Evolutionary conservation across 1,284 basidiomycete species (phyloP).

Genomic region (Ceratobasidium sp.): DNA sequence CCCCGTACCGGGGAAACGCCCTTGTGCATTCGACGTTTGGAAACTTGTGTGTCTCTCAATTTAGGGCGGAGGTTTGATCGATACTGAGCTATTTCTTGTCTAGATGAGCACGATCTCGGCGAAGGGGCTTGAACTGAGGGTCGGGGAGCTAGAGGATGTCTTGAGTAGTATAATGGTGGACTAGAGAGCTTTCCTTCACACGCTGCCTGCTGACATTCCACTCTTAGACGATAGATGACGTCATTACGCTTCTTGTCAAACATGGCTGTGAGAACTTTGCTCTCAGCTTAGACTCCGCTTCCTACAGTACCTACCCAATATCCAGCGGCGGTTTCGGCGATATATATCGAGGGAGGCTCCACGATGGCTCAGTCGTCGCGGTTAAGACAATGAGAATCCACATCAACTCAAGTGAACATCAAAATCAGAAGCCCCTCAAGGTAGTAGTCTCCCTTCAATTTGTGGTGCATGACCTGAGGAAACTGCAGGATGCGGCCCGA

Average conservation of each 20-base stretch:
- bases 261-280: neutral
- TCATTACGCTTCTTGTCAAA: conserved; percentile 4
- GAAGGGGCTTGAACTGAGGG: too few relatives aligned
- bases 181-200: too few relatives aligned
- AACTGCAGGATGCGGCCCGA: conserved; percentile 6
- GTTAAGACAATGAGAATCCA: conserved; percentile 1
- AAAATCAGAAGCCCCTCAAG: too few relatives aligned
- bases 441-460: too few relatives aligned
- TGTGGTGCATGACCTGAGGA: neutral
- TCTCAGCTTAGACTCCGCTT: neutral
- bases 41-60: too few relatives aligned
- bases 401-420: neutral
- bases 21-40: too few relatives aligned
- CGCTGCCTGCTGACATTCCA: neutral
- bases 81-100: too few relatives aligned
- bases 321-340: conserved; percentile 3
- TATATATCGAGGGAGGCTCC: neutral
- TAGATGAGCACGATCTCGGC: too few relatives aligned
- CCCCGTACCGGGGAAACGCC: too few relatives aligned
- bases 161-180: conserved; percentile 5
- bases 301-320: neutral
- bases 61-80: too few relatives aligned
- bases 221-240: neutral
- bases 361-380: neutral
- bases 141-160: too few relatives aligned